A percentile compares a stretch with the other conserved stretches of the same genome.
phyloP scores from a whole-genome alignment of 257 asterid species.

The Dorcoceras hygrometricum region DNA sequence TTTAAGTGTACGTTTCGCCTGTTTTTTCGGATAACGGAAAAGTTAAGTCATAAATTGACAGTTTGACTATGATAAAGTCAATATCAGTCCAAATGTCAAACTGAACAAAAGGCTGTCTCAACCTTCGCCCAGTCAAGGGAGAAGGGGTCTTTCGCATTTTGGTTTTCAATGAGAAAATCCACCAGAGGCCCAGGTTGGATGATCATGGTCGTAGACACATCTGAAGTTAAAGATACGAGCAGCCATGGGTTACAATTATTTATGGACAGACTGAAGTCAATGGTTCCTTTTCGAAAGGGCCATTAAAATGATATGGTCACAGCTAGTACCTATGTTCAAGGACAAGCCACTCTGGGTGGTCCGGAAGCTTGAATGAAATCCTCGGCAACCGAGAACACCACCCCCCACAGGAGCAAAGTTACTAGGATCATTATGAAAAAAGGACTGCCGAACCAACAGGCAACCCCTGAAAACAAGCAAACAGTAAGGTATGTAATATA shows the following conservation, averaged over 20 bases:
- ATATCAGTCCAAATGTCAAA: background rate
- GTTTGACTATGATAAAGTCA: background rate
- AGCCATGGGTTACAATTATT: background rate
- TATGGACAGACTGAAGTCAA: background rate
- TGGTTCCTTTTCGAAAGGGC: background rate
- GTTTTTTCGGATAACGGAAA: slow-evolving; percentile 14
- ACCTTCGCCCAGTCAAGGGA: slow-evolving; percentile 83
- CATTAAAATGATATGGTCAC: background rate
- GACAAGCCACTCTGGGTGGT: slow-evolving; percentile 85
- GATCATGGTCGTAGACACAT: slow-evolving; percentile 87
- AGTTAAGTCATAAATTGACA: background rate
- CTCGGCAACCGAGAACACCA: slow-evolving; percentile 87
- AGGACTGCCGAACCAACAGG: slow-evolving; percentile 78
- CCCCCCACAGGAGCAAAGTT: slow-evolving; percentile 83
- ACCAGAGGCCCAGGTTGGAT: slow-evolving; percentile 80
- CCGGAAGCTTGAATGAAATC: slow-evolving; percentile 87
- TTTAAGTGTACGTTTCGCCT: slow-evolving; percentile 82
- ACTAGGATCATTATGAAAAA: slow-evolving; percentile 68
- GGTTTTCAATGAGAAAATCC: slow-evolving; percentile 71
- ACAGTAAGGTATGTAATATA: slow-evolving; percentile 9
- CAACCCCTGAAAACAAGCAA: slow-evolving; percentile 63
- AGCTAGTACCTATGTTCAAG: slow-evolving; percentile 64
- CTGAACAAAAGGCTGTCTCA: background rate
- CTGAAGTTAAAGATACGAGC: slow-evolving; percentile 33
- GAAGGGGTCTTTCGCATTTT: slow-evolving; percentile 71